phyloP scores from a whole-genome alignment of 176 grass and related monocot genomes.

The Bromus sterilis region DNA sequence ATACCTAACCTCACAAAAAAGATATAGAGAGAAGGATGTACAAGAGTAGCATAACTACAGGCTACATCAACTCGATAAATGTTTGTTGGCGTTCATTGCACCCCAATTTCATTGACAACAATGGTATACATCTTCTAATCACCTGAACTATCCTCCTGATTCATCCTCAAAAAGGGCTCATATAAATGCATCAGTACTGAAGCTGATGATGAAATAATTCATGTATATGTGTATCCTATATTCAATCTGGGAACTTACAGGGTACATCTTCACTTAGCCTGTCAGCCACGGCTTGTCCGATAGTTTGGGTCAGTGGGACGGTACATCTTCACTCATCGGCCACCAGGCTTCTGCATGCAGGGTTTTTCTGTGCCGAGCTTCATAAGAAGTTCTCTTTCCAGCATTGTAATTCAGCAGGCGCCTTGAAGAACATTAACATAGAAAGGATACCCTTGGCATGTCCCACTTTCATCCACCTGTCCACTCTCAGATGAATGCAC shows the following conservation, averaged over 20 bases:
- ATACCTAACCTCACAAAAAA: not conserved
- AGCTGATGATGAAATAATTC: not conserved
- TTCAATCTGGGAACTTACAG: conserved; percentile 1
- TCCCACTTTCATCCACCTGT: conserved; percentile 26
- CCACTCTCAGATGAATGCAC: conserved; percentile 16
- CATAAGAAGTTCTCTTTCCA: not conserved
- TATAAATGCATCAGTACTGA: not conserved
- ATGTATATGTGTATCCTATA: conserved; percentile 4
- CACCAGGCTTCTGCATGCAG: not conserved
- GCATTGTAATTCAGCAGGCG: conserved; percentile 2
- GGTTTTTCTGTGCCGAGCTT: not conserved
- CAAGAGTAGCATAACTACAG: conserved; percentile 19
- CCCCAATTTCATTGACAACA: not conserved
- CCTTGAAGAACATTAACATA: conserved; percentile 68
- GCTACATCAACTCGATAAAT: conserved; percentile 5
- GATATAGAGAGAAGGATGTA: conserved; percentile 10
- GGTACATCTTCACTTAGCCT: not conserved
- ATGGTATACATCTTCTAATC: conserved; percentile 5
- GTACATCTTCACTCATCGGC: not conserved
- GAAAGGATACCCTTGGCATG: conserved; percentile 59
- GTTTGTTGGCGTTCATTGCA: not conserved
- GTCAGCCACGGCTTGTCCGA: not conserved
- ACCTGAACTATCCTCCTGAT: conserved; percentile 17
- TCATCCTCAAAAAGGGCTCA: not conserved
- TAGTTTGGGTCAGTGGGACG: not conserved